Percentiles rank a stretch among this genome's conserved stretches.
Conservation (phyloP, 2,329 filamentous ascomycete species). For the Tolypocladium endophyticum region DNA sequence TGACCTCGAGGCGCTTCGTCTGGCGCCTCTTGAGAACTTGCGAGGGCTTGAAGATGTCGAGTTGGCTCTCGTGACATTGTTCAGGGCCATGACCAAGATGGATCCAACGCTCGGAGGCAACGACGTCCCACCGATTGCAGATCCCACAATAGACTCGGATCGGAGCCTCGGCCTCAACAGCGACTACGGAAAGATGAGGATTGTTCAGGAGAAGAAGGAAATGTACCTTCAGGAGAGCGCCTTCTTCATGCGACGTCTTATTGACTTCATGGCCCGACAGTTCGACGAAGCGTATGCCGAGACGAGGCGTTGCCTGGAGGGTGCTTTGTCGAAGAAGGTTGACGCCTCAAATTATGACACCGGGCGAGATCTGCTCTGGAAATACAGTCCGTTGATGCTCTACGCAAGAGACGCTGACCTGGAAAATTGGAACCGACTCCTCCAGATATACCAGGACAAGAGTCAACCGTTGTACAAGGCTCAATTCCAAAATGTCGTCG, state of each 20-base stretch:
- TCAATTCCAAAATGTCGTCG: conserved; percentile 68
- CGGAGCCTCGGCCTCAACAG: conserved; percentile 48
- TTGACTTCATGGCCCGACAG: conserved; percentile 70
- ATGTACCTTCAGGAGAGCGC: conserved; percentile 70
- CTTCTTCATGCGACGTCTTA: conserved; percentile 67
- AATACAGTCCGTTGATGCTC: conserved; percentile 76
- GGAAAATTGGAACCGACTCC: conserved; percentile 68
- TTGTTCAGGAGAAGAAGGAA: conserved; percentile 88
- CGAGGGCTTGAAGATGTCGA: conserved; percentile 71
- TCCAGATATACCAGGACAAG: conserved; percentile 72
- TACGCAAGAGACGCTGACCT: conserved; percentile 80
- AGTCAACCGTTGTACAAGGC: conserved; percentile 68
- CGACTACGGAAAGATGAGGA: conserved; percentile 82
- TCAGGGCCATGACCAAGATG: conserved; percentile 88
- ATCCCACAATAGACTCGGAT: conserved; percentile 30
- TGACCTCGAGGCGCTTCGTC: conserved; percentile 58
- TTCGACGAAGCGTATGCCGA: conserved; percentile 68
- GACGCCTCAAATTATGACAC: conserved; percentile 61
- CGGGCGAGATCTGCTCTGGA: conserved; percentile 69
- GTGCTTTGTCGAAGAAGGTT: conserved; percentile 52
- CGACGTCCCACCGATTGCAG: conserved; percentile 36
- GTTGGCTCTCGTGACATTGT: conserved; percentile 64
- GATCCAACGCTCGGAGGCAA: conserved; percentile 63
- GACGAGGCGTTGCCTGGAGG: conserved; percentile 53
- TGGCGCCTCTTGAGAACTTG: conserved; percentile 61